These are phyloP conservation scores for Zostera marina DNA, from an alignment of 116 monocot genomes.

Conservation along the genomic window DNA sequence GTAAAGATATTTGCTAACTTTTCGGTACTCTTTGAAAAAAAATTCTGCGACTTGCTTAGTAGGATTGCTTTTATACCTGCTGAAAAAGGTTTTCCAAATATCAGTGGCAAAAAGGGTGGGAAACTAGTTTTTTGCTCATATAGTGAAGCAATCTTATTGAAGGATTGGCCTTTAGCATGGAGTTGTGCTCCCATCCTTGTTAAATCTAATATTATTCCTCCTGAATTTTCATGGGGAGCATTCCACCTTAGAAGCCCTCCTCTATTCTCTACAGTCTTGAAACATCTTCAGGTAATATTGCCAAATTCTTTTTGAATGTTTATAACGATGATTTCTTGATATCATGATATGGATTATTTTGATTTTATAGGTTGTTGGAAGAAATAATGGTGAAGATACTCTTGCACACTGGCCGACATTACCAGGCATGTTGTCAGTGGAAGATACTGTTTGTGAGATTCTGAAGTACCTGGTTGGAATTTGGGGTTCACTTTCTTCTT, in stretches of 20 bases:
- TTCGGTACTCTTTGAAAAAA: constrained; percentile 61
- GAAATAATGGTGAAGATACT: constrained; percentile 91
- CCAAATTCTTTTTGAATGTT: neutral
- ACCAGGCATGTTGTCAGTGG: constrained; percentile 63
- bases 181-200: constrained; percentile 79
- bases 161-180: constrained; percentile 98
- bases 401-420: constrained; percentile 90
- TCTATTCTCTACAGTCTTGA: constrained; percentile 65
- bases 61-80: constrained; percentile 81
- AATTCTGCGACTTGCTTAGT: constrained; percentile 65
- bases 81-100: constrained; percentile 88
- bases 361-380: constrained; percentile 52
- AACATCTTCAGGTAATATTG: constrained; percentile 71
- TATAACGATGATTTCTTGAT: neutral
- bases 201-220: constrained; percentile 64
- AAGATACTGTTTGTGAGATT: constrained; percentile 68
- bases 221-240: constrained; percentile 92
- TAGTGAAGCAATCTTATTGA: constrained; percentile 61
- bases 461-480: constrained; percentile 63
- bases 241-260: constrained; percentile 90
- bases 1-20: constrained; percentile 61
- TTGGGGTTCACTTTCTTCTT: constrained; percentile 82
- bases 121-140: constrained; percentile 68
- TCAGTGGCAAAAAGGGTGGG: constrained; percentile 89
- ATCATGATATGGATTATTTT: constrained; percentile 1